phyloP scores from a whole-genome alignment of 768 basidiomycete species.

The Tulasnella sp. region DNA sequence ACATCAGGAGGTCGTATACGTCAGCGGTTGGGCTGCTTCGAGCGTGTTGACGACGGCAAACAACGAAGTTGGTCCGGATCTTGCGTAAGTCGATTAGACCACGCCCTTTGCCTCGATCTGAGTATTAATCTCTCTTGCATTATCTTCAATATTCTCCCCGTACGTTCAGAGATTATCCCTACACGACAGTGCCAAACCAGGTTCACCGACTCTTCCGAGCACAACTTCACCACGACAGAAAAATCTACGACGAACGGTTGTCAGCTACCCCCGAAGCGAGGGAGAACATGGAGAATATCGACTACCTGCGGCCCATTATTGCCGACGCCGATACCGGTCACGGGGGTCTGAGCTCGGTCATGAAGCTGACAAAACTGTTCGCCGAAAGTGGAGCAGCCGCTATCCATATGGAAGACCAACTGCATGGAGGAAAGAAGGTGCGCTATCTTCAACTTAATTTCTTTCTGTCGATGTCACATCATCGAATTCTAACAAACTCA shows the following conservation, averaged over 20 bases:
- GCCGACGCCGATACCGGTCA: conserved; percentile 95
- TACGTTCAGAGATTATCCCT: conserved; percentile 75
- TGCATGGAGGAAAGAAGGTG: conserved; percentile 91
- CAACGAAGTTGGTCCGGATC: conserved; percentile 89
- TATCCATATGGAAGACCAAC: conserved; percentile 90
- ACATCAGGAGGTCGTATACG: conserved; percentile 80
- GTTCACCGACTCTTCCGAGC: conserved; percentile 88
- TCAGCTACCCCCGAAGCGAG: conserved; percentile 59
- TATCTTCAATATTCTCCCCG: not conserved
- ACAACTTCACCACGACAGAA: conserved; percentile 88
- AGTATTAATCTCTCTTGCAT: not conserved
- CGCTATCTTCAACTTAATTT: conserved; percentile 19
- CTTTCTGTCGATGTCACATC: not conserved
- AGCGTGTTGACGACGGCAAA: conserved; percentile 83
- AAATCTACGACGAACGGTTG: conserved; percentile 85
- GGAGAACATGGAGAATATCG: conserved; percentile 69
- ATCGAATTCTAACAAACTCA: not conserved
- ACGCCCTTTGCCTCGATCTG: not conserved
- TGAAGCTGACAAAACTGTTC: conserved; percentile 92
- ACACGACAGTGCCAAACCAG: conserved; percentile 94
- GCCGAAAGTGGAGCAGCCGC: conserved; percentile 92
- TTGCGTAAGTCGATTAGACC: conserved; percentile 52
- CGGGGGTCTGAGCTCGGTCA: conserved; percentile 86
- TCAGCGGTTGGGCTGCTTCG: conserved; percentile 90
- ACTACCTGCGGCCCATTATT: conserved; percentile 88